Base-by-base conservation (phyloP, 2,329 filamentous ascomycete genomes). In the Alternaria solani region DNA sequence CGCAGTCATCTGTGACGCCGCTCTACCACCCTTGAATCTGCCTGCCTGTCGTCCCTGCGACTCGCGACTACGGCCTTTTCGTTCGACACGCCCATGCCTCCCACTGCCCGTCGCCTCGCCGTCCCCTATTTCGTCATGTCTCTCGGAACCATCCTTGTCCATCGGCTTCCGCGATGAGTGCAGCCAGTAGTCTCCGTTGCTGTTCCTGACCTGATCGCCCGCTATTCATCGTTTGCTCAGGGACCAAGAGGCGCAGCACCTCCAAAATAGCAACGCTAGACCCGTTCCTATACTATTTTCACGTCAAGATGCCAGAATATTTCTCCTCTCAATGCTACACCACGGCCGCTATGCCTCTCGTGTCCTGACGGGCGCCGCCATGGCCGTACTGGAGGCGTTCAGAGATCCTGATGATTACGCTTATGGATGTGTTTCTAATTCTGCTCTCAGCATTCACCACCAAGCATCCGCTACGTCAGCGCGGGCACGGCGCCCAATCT, bases 191-290 rank as follows among this genome's bases (percentile, higher is more conserved):
- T 61, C 55, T 36, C 57, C 61, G 63, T 58, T 59, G 47, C 63
- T 54, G 65, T 73, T 62, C 70, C 68, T 73, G 72, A 72, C 66
- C 68, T 70, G 71, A 76, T 76, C 74, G 64, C 72, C 74, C 72
- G 61, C 66, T 62, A 71, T 67, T 52, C 47, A 60, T 43, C 20
- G 53, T 41, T 67, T 69, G 20, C 43, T 53, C 69, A 69, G 69
- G 68, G 66, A 68, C 63, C 62, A 57, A 55, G 59, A 70, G 64
- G 75, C 75, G 72, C 72, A 76, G 75, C 70, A 60, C 3, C 55
- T 66, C 69, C 65, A 73, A 73, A 76, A 75, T 76, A 76, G 75
- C 64, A 75, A 66, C 73, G 62, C 70, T 70, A 72, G 25, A 51
- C 61, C 59, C 42, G 53, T 64, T 63, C 61, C 59, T 57, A 66